Percentiles rank a stretch among this genome's conserved stretches.
Conservation (phyloP, 306 rosid genomes). For the Malus asiatica region DNA sequence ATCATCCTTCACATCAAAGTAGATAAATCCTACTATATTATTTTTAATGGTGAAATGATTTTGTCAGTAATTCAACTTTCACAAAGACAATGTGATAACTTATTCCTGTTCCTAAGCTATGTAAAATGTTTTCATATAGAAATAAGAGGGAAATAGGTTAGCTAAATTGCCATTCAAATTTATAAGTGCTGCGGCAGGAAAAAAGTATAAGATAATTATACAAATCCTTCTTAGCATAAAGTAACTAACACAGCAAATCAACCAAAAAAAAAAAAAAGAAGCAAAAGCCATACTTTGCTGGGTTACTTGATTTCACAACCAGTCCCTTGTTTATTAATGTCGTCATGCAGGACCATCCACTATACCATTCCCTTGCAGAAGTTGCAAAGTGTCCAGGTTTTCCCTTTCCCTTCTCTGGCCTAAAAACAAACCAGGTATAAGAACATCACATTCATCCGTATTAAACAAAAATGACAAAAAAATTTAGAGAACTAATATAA, state of each 20-base stretch:
- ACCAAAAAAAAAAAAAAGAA: not conserved
- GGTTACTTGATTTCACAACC: constrained; percentile 83
- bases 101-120: not conserved
- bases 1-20: not conserved
- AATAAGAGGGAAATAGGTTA: not conserved
- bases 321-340: constrained; percentile 71
- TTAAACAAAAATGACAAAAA: constrained; percentile 1
- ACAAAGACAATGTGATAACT: not conserved
- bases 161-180: not conserved
- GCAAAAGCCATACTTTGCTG: constrained; percentile 73
- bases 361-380: constrained; percentile 79
- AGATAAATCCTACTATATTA: not conserved
- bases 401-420: constrained; percentile 87
- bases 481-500: not conserved
- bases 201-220: not conserved
- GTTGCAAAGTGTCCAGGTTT: constrained; percentile 56
- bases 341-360: constrained; percentile 95
- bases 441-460: constrained; percentile 3
- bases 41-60: not conserved
- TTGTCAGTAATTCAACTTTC: not conserved
- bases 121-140: not conserved
- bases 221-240: not conserved
- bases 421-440: constrained; percentile 24
- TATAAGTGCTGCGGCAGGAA: not conserved
- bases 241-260: not conserved